Evolutionary conservation across 164 flowering plant genomes (phyloP).

Genomic region (Chimonanthus praecox): DNA sequence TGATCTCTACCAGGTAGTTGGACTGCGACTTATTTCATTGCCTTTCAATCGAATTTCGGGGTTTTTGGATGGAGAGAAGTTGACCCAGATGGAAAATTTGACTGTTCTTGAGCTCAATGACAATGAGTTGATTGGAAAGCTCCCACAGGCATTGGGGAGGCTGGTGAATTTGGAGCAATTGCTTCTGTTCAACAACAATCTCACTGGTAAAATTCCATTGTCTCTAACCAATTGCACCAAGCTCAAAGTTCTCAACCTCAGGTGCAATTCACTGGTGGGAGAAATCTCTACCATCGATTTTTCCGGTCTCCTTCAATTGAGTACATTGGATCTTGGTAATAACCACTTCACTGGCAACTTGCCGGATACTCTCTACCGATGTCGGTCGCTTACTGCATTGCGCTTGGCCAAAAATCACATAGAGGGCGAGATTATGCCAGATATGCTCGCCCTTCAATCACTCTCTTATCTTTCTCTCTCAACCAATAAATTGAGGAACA

Average conservation of each 20-base stretch:
- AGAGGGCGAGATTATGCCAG: slow-evolving; percentile 40
- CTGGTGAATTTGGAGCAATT: slow-evolving; percentile 36
- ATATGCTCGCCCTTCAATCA: slow-evolving; percentile 28
- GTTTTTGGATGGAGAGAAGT: slow-evolving; percentile 6
- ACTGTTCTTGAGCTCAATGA: slow-evolving; percentile 35
- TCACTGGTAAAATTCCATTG: slow-evolving; percentile 45
- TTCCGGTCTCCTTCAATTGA: slow-evolving; percentile 17
- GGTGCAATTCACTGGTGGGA: slow-evolving; percentile 29
- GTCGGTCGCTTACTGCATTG: slow-evolving; percentile 45
- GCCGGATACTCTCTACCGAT: slow-evolving; percentile 41
- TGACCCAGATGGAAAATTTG: slow-evolving; percentile 30
- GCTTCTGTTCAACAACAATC: slow-evolving; percentile 34
- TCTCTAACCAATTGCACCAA: slow-evolving; percentile 40
- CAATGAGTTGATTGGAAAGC: slow-evolving; percentile 32
- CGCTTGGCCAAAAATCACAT: slow-evolving; percentile 41
- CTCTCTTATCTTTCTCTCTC: slow-evolving; percentile 57
- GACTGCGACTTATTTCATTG: slow-evolving; percentile 36
- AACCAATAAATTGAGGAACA: slow-evolving; percentile 35
- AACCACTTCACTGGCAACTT: slow-evolving; percentile 41
- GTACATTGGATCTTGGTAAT: slow-evolving; percentile 31
- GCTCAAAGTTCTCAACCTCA: slow-evolving; percentile 30
- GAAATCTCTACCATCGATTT: slow-evolving; percentile 19
- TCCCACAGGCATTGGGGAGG: slow-evolving; percentile 41
- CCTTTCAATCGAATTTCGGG: slow-evolving; percentile 12
- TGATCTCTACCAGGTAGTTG: slow-evolving; percentile 26